Evolutionary conservation across 805 yeast genomes (phyloP), one percentile per base, ranked within the genome.

Genomic region (Metschnikowia continentalis): DNA sequence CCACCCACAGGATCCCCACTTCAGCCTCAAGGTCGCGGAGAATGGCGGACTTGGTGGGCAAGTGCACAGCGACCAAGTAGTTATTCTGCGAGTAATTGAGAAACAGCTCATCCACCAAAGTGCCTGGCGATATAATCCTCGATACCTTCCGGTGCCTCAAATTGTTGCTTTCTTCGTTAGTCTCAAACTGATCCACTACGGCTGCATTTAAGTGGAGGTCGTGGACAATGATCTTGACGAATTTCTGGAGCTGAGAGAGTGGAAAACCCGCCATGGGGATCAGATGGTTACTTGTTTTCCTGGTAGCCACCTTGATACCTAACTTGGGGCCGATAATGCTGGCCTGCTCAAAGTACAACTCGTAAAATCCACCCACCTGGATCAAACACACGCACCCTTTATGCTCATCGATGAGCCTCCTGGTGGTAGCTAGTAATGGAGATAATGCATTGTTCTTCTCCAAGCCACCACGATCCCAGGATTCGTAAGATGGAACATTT

Each of bases 221-320:
- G 49, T 84, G 83, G 1, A 94, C 95, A 26, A 91, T 75, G 0
- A 83, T 74, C 59, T 82, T 82, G 35, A 90, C 78, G 62, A 88
- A 91, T 51, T 90, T 79, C 49, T 84, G 87, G 17, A 90, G 66
- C 50, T 83, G 88, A 39, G 70, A 68, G 4, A 79, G 73, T 0
- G 99, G 99, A 60, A 94, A 94, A 0, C 99, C 99, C 0, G 97
- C 89, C 87, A 94, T 90, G 0, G 96, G 81, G 0, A 86, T 77
- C 3, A 52, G 46, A 50, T 59, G 59, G 30, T 72, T 72, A 50
- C 71, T 69, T 37, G 80, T 76, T 48, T 71, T 71, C 59, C 80
- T 77, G 35, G 71, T 72, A 0, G 96, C 86, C 2, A 90, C 75
- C 43, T 88, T 83, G 30, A 92, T 66, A 30, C 90, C 90, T 48